A percentile compares a stretch with the other conserved stretches of the same genome.
Evolutionary conservation across 495 filamentous ascomycete genomes (phyloP).

Genomic region (Aspergillus baeticus): DNA sequence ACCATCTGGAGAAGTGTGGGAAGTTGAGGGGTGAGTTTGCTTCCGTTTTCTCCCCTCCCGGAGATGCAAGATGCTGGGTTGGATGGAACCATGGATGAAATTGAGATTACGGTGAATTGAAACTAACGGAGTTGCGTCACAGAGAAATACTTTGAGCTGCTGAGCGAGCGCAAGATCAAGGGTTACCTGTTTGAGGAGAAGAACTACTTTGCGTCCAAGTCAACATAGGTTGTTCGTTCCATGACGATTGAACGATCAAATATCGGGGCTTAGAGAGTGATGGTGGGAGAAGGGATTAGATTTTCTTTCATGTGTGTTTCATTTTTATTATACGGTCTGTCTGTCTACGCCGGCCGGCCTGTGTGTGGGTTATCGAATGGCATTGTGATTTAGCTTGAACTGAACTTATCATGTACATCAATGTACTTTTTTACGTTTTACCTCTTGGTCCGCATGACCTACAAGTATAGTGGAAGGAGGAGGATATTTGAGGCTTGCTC

Average conservation of each 20-base stretch:
- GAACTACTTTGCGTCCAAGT: slow-evolving; percentile 60
- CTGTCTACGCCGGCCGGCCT: neutral
- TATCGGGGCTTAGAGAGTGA: neutral
- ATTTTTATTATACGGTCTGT: neutral
- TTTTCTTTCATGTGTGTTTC: slow-evolving; percentile 11
- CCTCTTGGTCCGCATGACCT: neutral
- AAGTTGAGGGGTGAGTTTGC: slow-evolving; percentile 70
- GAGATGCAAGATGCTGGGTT: neutral
- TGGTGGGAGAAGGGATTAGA: neutral
- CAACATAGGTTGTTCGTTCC: slow-evolving; percentile 8
- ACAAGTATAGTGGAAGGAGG: no score
- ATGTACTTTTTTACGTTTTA: neutral
- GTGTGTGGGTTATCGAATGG: slow-evolving; percentile 3
- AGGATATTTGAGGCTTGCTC: neutral
- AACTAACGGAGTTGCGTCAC: neutral
- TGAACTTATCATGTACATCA: slow-evolving; percentile 2
- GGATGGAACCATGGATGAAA: neutral
- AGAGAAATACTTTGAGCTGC: slow-evolving; percentile 93
- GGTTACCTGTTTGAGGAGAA: slow-evolving; percentile 92
- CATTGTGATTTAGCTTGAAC: slow-evolving; percentile 8
- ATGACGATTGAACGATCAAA: no score
- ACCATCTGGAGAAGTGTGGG: slow-evolving; percentile 97
- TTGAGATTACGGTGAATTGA: neutral
- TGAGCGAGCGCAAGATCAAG: slow-evolving; percentile 79
- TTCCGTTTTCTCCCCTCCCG: neutral